A percentile compares a stretch with the other conserved stretches of the same genome.
These are phyloP conservation scores for Exophiala xenobiotica DNA, from an alignment of 2,329 filamentous ascomycete species.

Conservation along the genomic window DNA sequence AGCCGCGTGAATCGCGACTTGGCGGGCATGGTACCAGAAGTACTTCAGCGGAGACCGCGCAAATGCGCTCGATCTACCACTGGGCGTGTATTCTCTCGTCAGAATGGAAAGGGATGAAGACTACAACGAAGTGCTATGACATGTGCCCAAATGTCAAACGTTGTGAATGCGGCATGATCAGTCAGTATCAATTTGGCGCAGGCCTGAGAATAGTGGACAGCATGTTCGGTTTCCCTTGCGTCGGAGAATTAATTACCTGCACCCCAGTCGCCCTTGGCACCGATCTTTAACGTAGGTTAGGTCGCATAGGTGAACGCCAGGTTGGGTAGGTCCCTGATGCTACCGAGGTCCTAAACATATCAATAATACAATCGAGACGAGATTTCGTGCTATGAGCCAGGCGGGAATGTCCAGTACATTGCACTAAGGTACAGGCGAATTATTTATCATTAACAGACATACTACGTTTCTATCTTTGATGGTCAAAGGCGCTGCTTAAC, in stretches of 20 bases:
- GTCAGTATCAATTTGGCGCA: neutral
- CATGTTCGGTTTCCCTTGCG: constrained; percentile 11
- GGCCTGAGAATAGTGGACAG: constrained; percentile 9
- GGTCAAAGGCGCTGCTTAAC: no score
- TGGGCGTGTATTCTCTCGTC: neutral
- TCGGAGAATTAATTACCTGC: constrained; percentile 1
- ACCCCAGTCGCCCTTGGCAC: no score
- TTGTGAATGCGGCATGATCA: constrained; percentile 3
- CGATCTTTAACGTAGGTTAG: no score
- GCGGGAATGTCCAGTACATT: no score
- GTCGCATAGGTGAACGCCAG: no score
- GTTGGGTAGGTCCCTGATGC: no score
- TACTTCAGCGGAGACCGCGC: neutral
- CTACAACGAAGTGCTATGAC: neutral
- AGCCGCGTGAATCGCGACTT: constrained; percentile 95
- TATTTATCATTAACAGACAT: no score
- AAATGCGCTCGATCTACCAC: neutral
- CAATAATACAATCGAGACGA: no score
- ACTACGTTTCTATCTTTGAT: no score
- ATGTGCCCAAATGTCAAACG: neutral
- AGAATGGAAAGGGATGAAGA: neutral
- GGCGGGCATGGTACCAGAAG: constrained; percentile 63
- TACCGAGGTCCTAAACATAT: no score
- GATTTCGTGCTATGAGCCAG: no score
- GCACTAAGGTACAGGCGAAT: no score